Conservation (phyloP, 139 green algal genomes). For the Edaphochlamys debaryana region DNA sequence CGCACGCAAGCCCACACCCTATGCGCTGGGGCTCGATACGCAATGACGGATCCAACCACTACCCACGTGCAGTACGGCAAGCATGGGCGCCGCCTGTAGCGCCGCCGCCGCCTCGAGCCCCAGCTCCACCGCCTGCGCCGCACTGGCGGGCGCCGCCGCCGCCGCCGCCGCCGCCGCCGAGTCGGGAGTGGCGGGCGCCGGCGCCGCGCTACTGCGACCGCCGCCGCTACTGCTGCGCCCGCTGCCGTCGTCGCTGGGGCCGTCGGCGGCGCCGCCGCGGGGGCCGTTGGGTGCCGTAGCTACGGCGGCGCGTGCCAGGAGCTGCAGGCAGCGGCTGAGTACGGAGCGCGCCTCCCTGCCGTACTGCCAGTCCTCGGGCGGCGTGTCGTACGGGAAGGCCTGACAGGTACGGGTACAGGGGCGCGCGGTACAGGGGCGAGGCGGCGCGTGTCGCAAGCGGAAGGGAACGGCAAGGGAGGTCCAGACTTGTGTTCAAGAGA, state of each 20-base stretch:
- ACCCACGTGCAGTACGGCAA: background rate
- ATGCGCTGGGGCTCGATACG: too few relatives aligned
- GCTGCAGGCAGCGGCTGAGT: background rate
- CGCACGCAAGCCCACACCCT: too few relatives aligned
- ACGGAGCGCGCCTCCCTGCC: background rate
- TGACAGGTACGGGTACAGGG: background rate
- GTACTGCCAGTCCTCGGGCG: background rate
- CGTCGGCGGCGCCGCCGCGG: background rate
- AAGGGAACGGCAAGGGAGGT: too few relatives aligned
- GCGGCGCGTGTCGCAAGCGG: too few relatives aligned
- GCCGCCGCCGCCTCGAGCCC: background rate
- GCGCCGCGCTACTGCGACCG: too few relatives aligned
- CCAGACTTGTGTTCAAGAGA: too few relatives aligned
- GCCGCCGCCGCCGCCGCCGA: too few relatives aligned
- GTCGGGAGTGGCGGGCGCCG: too few relatives aligned
- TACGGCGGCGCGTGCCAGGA: background rate
- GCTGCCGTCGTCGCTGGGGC: background rate
- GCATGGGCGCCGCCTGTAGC: background rate
- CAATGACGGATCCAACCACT: background rate
- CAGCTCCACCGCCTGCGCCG: background rate
- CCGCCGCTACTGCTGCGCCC: background rate
- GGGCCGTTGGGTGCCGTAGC: background rate
- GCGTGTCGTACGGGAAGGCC: background rate
- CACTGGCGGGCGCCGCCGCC: background rate
- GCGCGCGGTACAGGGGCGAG: too few relatives aligned